Percentiles rank a stretch among this genome's conserved stretches.
Evolutionary conservation across 2,329 filamentous ascomycete genomes (phyloP).

Genomic region (Ophiosphaerella herpotricha): DNA sequence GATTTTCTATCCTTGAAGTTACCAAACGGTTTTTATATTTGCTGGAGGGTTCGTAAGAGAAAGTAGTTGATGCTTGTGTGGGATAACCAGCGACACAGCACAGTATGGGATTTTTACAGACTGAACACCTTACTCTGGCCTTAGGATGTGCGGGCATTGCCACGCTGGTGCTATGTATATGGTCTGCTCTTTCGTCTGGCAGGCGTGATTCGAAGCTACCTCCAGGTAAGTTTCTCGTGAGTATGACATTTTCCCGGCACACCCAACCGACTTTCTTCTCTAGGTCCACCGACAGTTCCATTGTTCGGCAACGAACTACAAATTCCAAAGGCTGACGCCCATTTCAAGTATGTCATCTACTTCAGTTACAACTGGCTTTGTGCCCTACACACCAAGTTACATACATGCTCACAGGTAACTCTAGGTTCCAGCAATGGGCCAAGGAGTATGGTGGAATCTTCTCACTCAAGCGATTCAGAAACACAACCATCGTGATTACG

Average conservation of each 20-base stretch:
- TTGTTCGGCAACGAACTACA: constrained; percentile 12
- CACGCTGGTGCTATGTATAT: constrained; percentile 3
- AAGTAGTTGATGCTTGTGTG: background rate
- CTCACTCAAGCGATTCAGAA: constrained; percentile 10
- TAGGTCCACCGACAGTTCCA: constrained; percentile 11
- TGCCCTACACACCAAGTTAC: background rate
- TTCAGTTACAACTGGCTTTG: background rate
- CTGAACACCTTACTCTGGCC: background rate
- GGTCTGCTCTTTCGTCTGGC: constrained; percentile 3
- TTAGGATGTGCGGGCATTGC: background rate
- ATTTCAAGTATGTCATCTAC: constrained; percentile 8
- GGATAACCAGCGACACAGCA: background rate
- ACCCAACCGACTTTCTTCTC: background rate
- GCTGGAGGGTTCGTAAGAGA: background rate
- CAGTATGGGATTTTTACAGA: background rate
- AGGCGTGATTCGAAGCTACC: constrained; percentile 5
- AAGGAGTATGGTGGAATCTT: constrained; percentile 13
- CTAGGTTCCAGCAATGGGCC: constrained; percentile 9
- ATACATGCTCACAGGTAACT: background rate
- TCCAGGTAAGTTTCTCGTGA: constrained; percentile 3
- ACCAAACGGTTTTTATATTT: background rate
- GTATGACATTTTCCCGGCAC: background rate
- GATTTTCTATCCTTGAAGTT: background rate
- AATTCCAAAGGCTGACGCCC: constrained; percentile 9
- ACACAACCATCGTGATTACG: constrained; percentile 11